Base-by-base conservation (phyloP, 495 filamentous ascomycete genomes). In the Tetracladium setigerum region DNA sequence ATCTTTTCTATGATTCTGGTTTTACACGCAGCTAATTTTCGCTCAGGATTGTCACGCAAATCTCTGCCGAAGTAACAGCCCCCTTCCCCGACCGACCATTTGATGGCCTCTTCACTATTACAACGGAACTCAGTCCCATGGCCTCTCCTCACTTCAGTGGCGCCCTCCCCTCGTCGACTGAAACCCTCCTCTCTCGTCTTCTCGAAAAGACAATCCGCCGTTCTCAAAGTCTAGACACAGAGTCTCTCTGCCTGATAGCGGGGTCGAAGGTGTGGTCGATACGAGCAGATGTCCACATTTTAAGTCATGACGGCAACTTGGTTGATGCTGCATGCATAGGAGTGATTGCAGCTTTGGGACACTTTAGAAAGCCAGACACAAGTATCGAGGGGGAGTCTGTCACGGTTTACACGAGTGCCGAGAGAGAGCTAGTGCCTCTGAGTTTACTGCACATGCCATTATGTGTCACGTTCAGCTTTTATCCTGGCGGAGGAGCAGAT, bases 141-240 rank as follows among this genome's bases (percentile, higher is more conserved):
- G 82, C 86, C 17, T 89, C 88, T 22, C 89, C 92, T 11, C 81
- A 85, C 19, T 94, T 94, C 73, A 90, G 95, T 63, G 77, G 84
- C 54, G 86, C 85, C 62, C 76, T 88, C 71, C 83, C 82, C 45
- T 86, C 80, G 43, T 84, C 89, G 41, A 76, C 81, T 31, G 92
- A 98, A 68, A 69, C 86, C 1, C 76, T 92, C 44, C 79, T 95
- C 36, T 86, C 90, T 9, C 82, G 89, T 32, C 73, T 90, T 40
- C 83, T 98, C 31, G 92, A 98, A 65, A 89, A 94, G 56, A 82
- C 94, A 13, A 79, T 98, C 50, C 91, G 94, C 22, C 87, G 91
- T 38, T 95, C 89, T 6, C 80, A 79, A 50, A 92, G 92, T 9
- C 74, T 98, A 18, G 89, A 95, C 60, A 95, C 89, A 22, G 92